These are phyloP conservation scores for Candida manassasensis DNA, from an alignment of 805 yeast genomes.

Conservation along the genomic window DNA sequence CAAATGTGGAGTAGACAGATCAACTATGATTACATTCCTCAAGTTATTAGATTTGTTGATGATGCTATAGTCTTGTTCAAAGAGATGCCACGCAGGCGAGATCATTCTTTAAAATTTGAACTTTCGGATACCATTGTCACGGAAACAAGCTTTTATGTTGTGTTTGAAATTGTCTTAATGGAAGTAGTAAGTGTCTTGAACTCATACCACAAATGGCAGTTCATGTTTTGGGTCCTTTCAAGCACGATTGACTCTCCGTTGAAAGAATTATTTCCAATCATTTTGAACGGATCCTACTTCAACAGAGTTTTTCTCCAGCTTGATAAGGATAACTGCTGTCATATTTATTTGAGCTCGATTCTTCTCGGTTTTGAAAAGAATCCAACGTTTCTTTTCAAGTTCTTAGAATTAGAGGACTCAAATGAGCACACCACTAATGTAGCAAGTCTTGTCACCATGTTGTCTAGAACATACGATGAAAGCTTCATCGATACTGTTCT, in stretches of 20 bases:
- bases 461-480: neutral
- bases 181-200: neutral
- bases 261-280: neutral
- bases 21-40: neutral
- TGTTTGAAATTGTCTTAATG: neutral
- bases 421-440: neutral
- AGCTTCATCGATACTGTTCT: neutral
- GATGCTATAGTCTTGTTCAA: neutral
- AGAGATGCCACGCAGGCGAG: neutral
- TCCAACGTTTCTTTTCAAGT: neutral
- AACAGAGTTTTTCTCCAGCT: neutral
- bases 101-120: neutral
- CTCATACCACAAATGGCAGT: neutral
- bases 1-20: too few relatives aligned
- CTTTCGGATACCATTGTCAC: neutral
- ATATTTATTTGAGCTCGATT: neutral
- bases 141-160: neutral
- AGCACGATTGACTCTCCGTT: neutral
- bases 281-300: neutral
- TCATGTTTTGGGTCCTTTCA: neutral
- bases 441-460: neutral
- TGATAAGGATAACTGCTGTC: neutral
- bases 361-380: neutral
- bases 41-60: neutral
- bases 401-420: slow-evolving; percentile 1